These are phyloP conservation scores for Dothidotthia symphoricarpi DNA, from an alignment of 2,329 filamentous ascomycete genomes.

Conservation along the genomic window DNA sequence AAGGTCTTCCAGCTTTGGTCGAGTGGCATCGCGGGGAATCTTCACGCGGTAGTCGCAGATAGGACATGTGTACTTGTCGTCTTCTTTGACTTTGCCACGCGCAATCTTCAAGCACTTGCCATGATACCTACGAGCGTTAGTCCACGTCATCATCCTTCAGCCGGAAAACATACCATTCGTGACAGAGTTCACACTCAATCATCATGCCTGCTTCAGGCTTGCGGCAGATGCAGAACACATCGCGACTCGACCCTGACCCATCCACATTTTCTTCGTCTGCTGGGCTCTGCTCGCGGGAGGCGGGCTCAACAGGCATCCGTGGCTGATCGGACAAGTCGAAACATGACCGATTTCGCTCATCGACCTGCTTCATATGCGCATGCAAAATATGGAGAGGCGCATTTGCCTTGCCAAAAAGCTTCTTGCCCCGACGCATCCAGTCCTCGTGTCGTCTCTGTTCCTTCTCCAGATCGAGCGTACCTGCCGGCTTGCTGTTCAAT, in stretches of 20 bases:
- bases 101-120: conserved; percentile 98
- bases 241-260: conserved; percentile 55
- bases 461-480: conserved; percentile 88
- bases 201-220: conserved; percentile 95
- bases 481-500: conserved; percentile 86
- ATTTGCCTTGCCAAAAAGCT: conserved; percentile 96
- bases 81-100: conserved; percentile 94
- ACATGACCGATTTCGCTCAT: conserved; percentile 84
- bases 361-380: conserved; percentile 88
- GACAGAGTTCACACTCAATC: conserved; percentile 98
- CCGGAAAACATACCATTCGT: conserved; percentile 76
- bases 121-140: conserved; percentile 71
- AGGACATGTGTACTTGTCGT: conserved; percentile 96
- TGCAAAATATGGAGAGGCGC: conserved; percentile 94
- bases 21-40: conserved; percentile 92
- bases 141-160: neutral
- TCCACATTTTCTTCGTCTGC: conserved; percentile 48
- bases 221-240: conserved; percentile 97
- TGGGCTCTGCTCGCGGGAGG: conserved; percentile 76
- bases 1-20: conserved; percentile 91
- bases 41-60: conserved; percentile 97
- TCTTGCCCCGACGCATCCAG: conserved; percentile 98
- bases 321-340: conserved; percentile 90
- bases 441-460: conserved; percentile 95
- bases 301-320: conserved; percentile 84